These are phyloP conservation scores for Ceratobasidium sp. DNA, from an alignment of 1,284 basidiomycete genomes.

Conservation along the genomic window DNA sequence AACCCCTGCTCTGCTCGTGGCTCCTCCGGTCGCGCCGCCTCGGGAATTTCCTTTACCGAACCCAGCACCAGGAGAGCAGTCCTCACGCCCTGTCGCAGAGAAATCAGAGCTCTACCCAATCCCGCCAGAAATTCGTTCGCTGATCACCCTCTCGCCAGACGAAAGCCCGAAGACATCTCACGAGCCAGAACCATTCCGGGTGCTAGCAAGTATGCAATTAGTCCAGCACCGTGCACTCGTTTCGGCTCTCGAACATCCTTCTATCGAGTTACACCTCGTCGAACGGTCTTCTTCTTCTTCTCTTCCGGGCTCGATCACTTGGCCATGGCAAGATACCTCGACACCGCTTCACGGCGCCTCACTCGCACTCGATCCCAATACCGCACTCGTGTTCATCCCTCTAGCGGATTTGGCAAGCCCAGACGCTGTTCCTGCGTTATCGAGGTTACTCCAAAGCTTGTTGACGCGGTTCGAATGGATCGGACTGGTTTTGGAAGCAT, in stretches of 20 bases:
- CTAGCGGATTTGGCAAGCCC: constrained; percentile 23
- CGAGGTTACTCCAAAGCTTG: constrained; percentile 20
- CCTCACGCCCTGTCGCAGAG: too few species aligned
- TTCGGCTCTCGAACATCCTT: constrained; percentile 12
- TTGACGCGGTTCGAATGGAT: constrained; percentile 28
- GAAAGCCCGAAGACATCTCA: background rate
- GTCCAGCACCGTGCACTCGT: constrained; percentile 39
- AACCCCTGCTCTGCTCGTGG: background rate
- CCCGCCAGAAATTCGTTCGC: constrained; percentile 9
- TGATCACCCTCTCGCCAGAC: constrained; percentile 21
- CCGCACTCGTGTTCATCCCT: constrained; percentile 23
- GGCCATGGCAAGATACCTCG: constrained; percentile 20
- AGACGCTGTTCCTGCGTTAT: constrained; percentile 21
- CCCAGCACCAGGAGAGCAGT: background rate
- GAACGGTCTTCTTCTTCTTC: background rate
- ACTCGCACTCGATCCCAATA: constrained; percentile 18
- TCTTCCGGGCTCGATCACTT: background rate
- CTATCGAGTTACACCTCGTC: constrained; percentile 3
- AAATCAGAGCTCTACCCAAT: constrained; percentile 1
- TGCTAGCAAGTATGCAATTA: constrained; percentile 17
- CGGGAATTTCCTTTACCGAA: too few species aligned
- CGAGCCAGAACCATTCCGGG: background rate
- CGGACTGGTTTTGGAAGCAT: constrained; percentile 18
- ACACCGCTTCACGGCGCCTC: constrained; percentile 34
- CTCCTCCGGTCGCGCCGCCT: background rate